Evolutionary conservation across 1,139 yeast genomes (phyloP).

Genomic region (Candida sojae): DNA sequence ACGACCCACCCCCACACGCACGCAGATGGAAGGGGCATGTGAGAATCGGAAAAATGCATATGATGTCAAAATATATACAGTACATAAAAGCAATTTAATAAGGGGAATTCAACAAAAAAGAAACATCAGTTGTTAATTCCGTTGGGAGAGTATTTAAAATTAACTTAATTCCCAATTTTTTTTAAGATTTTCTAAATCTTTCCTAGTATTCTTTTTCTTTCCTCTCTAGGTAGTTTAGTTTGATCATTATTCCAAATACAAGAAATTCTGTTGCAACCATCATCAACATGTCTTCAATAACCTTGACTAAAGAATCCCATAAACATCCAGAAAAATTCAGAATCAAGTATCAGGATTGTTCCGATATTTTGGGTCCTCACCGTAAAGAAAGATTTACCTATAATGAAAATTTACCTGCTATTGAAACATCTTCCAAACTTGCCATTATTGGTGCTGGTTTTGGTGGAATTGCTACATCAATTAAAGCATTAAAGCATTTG

Average conservation of each 20-base stretch:
- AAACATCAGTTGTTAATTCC: too few relatives aligned
- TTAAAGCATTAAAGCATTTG: slow-evolving; percentile 30
- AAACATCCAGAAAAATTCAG: slow-evolving; percentile 33
- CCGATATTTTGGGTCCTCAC: slow-evolving; percentile 27
- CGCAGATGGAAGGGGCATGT: too few relatives aligned
- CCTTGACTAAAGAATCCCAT: slow-evolving; percentile 36
- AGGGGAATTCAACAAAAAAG: too few relatives aligned
- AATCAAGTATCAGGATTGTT: slow-evolving; percentile 29
- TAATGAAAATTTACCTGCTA: slow-evolving; percentile 22
- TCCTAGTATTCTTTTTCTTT: too few relatives aligned
- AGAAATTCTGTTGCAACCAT: too few relatives aligned
- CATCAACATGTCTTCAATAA: slow-evolving; percentile 21
- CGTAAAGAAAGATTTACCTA: slow-evolving; percentile 4
- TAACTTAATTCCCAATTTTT: too few relatives aligned
- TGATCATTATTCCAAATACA: background rate
- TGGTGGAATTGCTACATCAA: slow-evolving; percentile 41
- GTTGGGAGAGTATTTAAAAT: too few relatives aligned
- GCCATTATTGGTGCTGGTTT: slow-evolving; percentile 53
- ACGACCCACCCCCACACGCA: too few relatives aligned
- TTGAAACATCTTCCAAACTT: slow-evolving; percentile 28
- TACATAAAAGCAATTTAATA: too few relatives aligned
- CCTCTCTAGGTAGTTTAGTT: background rate
- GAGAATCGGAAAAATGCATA: too few relatives aligned
- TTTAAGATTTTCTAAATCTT: too few relatives aligned
- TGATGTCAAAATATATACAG: too few relatives aligned